These are phyloP conservation scores for Exophiala aquamarina DNA, from an alignment of 2,329 filamentous ascomycete species.

Conservation along the genomic window DNA sequence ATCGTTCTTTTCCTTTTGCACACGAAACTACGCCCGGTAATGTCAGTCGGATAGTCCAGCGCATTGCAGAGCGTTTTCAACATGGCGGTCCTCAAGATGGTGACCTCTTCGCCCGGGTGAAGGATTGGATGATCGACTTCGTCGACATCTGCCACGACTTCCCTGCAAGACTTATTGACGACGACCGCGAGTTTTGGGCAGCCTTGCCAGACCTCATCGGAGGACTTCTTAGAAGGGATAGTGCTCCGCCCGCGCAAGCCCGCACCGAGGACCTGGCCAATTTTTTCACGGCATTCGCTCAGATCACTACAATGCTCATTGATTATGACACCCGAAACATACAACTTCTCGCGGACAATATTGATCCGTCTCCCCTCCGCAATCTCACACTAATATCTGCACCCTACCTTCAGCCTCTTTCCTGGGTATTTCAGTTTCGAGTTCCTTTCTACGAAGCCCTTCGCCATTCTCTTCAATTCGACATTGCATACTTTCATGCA, in stretches of 20 bases:
- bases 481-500: constrained; percentile 22
- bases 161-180: constrained; percentile 35
- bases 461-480: constrained; percentile 32
- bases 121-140: constrained; percentile 45
- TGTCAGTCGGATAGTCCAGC: constrained; percentile 15
- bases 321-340: constrained; percentile 40
- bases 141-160: constrained; percentile 35
- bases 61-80: constrained; percentile 21
- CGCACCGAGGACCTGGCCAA: constrained; percentile 36
- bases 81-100: constrained; percentile 18
- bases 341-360: constrained; percentile 30
- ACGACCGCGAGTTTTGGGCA: constrained; percentile 48
- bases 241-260: constrained; percentile 18
- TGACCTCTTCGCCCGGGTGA: constrained; percentile 37
- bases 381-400: constrained; percentile 32
- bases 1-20: constrained; percentile 24
- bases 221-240: constrained; percentile 38
- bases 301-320: constrained; percentile 42
- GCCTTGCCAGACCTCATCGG: constrained; percentile 42
- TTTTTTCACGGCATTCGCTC: constrained; percentile 41
- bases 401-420: constrained; percentile 36
- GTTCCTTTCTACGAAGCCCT: constrained; percentile 41
- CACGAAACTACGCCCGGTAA: constrained; percentile 16
- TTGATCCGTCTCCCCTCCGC: constrained; percentile 28
- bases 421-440: constrained; percentile 36